Base-by-base conservation (phyloP, 2,329 filamentous ascomycete genomes). In the Mycocentrospora acerina region DNA sequence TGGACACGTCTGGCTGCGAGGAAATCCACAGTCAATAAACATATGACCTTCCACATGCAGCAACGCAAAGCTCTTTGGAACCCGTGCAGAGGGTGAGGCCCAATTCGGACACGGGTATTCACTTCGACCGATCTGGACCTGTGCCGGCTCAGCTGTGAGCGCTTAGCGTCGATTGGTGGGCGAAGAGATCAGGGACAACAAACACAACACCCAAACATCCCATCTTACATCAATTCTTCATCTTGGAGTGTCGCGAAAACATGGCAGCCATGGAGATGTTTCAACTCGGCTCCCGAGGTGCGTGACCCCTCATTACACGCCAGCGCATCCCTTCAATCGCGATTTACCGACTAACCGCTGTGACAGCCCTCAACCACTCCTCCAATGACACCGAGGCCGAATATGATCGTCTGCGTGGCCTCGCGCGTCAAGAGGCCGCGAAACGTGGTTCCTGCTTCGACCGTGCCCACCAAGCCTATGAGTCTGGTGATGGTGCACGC, bases 321-420 rank as follows among this genome's bases (percentile, higher is more conserved):
- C 19, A 22, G 24, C 29, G 25, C 18, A 15, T 16, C 14, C 18
- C 24, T 10, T 16, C 24, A 28, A 27, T 9, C 34, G n/a, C 18
- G 2, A 17, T 12, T 14, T 15, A 16, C 15, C 29, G 15, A 15
- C 29, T 15, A 32, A n/a, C 27, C 8, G 25, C 11, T 22, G 18
- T 24, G 32, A 15, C 44, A 68, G 64, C 63, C 35, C 58, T 66
- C 38, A 66, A 66, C 46, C 62, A 66, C 49, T 47, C 54, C 40
- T 62, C 59, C 29, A 32, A 39, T 36, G 59, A 59, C 40, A 56
- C 62, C 18, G 90, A 97, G 74, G 81, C 78, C 54, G 90, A 97
- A 72, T 97, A 97, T 70, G 90, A 97, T 66, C 86, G 88, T 37
- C 79, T 97, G 29, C 88, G 93, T 59, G 83, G 85, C 54, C 78